Evolutionary conservation across 192 early-diverging fungal species (phyloP), one percentile per base, ranked within the genome.

Genomic region (Mortierella alpina): DNA sequence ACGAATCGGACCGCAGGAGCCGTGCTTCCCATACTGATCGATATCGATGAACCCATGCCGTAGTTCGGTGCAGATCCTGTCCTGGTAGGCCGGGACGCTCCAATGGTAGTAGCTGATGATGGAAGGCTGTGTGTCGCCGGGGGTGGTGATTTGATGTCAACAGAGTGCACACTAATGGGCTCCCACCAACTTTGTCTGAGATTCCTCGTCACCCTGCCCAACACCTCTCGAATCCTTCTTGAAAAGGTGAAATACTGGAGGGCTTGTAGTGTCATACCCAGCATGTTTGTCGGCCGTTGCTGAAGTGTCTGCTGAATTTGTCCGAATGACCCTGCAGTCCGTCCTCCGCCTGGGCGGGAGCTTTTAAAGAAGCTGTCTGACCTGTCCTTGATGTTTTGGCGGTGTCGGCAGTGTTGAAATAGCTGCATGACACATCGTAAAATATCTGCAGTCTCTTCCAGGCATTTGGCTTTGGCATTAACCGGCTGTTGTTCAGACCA

Each of bases 341-440:
- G 69, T 7, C 77, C 77, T 14, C 69, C 68, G 7, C 77, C 77
- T 31, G 77, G 77, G 9, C 77, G 64, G 1, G 77, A 80, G 51
- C 77, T 68, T 65, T 80, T 80, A 58, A 80, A 80, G 20, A 80
- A 80, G 12, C 69, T 72, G 44, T 80, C 77, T 7, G 66, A 42
- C 8, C 77, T 49, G 54, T 80, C 77, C 54, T 72, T 80, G 60
- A 72, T 80, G 23, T 80, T 80, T 18, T 72, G 77, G 1, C 77
- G 77, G 42, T 72, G 57, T 9, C 77, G 57, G 0, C 65, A 64
- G 40, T 72, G 70, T 48, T 80, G 77, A n/a, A 72, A 68, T 9
- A 80, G 41, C 48, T 80, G 77, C 53, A 72, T 72, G 2, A 66
- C 70, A 31, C 47, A 72, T 15, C 70, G 65, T 3, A 80, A 18